phyloP scores from a whole-genome alignment of 306 rosid species.

The Erythrophleum fordii region DNA sequence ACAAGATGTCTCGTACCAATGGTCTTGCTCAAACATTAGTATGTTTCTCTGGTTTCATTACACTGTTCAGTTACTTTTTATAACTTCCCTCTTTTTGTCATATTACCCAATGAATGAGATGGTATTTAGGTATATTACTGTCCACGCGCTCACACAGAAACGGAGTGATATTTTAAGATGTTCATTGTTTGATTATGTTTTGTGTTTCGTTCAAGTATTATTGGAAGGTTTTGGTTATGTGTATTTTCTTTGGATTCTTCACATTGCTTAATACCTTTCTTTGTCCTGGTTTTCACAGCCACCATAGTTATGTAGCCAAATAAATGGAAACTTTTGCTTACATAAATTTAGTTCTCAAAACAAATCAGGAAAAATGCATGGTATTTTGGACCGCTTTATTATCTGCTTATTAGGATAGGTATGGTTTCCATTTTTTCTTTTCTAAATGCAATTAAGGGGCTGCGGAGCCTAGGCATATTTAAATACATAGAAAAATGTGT shows the following conservation, averaged over 20 bases:
- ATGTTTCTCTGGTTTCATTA: conserved; percentile 32
- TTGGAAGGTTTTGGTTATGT: no score
- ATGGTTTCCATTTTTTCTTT: neutral
- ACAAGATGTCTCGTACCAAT: conserved; percentile 98
- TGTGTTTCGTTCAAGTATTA: no score
- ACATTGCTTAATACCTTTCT: neutral
- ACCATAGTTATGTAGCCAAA: neutral
- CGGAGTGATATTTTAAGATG: neutral
- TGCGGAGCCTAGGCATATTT: neutral
- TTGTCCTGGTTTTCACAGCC: neutral
- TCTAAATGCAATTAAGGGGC: neutral
- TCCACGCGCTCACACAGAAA: neutral
- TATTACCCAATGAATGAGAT: neutral
- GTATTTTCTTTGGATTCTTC: conserved; percentile 6
- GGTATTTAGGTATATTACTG: neutral
- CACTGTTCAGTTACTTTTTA: conserved; percentile 9
- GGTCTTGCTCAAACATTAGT: conserved; percentile 96
- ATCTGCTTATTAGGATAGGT: neutral
- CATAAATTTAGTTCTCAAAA: neutral
- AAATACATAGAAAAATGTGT: neutral
- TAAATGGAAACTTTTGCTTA: neutral
- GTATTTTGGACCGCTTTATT: neutral
- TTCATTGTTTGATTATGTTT: no score
- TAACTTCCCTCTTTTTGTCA: neutral
- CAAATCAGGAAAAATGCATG: neutral